Evolutionary conservation across 192 early-diverging fungal genomes (phyloP).

Genomic region (Paraglomus brasilianum): DNA sequence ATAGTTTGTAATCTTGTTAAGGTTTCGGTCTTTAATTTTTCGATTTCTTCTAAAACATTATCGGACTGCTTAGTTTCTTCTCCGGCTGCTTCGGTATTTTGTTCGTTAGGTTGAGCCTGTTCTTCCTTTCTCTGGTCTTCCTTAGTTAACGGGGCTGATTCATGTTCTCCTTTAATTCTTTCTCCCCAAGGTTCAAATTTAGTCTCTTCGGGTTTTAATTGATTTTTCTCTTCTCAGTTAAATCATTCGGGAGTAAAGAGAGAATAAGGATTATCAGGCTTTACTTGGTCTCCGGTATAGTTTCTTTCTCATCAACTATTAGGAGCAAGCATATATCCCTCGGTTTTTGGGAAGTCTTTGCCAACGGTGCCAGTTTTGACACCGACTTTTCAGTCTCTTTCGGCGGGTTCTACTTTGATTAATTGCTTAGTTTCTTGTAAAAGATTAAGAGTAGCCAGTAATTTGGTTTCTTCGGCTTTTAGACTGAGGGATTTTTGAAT

Average conservation of each 20-base stretch:
- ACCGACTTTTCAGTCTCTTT: constrained; percentile 3
- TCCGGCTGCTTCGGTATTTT: not conserved
- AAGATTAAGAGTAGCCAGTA: not conserved
- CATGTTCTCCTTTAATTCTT: constrained; percentile 8
- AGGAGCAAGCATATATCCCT: constrained; percentile 1
- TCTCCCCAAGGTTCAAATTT: not conserved
- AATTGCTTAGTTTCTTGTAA: constrained; percentile 10
- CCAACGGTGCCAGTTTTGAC: not conserved
- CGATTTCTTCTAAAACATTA: not conserved
- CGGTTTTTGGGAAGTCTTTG: not conserved
- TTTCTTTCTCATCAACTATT: constrained; percentile 12
- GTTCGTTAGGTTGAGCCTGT: not conserved
- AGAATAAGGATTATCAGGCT: no score
- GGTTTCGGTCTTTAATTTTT: not conserved
- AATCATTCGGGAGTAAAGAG: no score
- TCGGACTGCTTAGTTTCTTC: not conserved
- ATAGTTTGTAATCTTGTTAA: no score
- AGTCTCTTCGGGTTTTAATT: no score
- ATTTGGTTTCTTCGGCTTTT: constrained; percentile 20
- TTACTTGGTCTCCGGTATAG: constrained; percentile 6
- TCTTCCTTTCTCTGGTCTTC: constrained; percentile 1
- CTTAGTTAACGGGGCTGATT: not conserved
- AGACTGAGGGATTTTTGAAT: constrained; percentile 7
- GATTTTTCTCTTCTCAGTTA: no score
- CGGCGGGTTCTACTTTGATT: not conserved